Evolutionary conservation across 2,329 filamentous ascomycete genomes (phyloP).

Genomic region (Ceratocystiopsis sp.): DNA sequence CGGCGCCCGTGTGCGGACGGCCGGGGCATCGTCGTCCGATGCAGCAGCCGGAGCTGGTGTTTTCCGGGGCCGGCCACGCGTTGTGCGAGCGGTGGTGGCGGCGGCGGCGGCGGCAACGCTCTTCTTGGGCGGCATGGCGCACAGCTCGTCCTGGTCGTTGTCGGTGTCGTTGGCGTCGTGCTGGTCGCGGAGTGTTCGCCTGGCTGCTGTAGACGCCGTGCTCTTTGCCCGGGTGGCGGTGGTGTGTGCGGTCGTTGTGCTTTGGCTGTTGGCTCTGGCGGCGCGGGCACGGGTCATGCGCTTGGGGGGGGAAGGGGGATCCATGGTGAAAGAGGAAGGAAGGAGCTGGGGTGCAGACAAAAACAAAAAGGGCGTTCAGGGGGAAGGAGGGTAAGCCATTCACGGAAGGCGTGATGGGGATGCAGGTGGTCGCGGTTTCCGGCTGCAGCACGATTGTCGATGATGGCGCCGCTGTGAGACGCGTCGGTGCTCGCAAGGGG

Average conservation of each 20-base stretch:
- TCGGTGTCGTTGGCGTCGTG: slow-evolving; percentile 31
- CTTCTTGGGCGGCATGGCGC: slow-evolving; percentile 13
- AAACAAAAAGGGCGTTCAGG: background rate
- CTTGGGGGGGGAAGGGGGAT: slow-evolving; percentile 13
- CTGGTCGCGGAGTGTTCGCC: slow-evolving; percentile 38
- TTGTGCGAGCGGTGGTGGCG: slow-evolving; percentile 6
- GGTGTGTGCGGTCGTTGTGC: slow-evolving; percentile 19
- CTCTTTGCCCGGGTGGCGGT: slow-evolving; percentile 12
- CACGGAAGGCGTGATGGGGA: no score
- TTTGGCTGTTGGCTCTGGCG: slow-evolving; percentile 18
- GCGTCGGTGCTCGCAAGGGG: no score
- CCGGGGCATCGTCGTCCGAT: background rate
- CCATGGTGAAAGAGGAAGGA: slow-evolving; percentile 9
- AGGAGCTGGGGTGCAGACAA: background rate
- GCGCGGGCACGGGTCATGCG: slow-evolving; percentile 17
- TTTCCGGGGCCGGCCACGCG: slow-evolving; percentile 14
- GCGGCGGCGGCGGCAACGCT: slow-evolving; percentile 18
- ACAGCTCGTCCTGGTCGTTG: slow-evolving; percentile 18
- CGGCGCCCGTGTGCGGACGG: slow-evolving; percentile 1
- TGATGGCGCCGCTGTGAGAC: no score
- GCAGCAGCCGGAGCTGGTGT: slow-evolving; percentile 1
- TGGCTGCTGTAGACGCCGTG: slow-evolving; percentile 17
- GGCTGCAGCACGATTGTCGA: no score
- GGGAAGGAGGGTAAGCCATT: background rate
- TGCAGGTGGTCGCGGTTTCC: no score